phyloP scores from a whole-genome alignment of 2,329 filamentous ascomycete species.

The Pezizomycotina sp. region DNA sequence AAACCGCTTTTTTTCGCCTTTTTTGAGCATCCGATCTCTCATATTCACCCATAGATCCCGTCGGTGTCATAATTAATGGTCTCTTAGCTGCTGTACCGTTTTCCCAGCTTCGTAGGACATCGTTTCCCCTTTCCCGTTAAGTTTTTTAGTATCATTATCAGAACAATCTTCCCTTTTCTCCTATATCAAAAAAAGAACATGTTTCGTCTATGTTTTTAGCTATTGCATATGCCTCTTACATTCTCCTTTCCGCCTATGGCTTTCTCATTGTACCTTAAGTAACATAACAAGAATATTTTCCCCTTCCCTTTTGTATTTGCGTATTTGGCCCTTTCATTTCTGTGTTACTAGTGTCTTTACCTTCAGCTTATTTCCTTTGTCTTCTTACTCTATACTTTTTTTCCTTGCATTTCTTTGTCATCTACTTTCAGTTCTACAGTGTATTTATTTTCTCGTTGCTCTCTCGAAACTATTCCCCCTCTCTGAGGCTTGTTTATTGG shows the following conservation, averaged over 20 bases:
- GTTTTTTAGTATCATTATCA: no score
- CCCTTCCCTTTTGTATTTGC: slow-evolving; percentile 13
- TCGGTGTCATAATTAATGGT: slow-evolving; percentile 22
- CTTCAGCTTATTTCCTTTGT: slow-evolving; percentile 18
- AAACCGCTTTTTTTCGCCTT: not conserved
- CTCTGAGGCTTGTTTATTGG: no score
- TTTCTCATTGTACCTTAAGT: no score
- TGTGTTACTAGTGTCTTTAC: slow-evolving; percentile 7
- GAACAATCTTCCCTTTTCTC: no score
- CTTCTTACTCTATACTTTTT: slow-evolving; percentile 1
- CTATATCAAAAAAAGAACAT: no score
- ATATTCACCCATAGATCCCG: slow-evolving; percentile 10
- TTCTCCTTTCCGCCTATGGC: no score
- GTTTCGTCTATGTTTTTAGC: slow-evolving; percentile 12
- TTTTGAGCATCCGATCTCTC: slow-evolving; percentile 21
- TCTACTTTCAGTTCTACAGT: slow-evolving; percentile 19
- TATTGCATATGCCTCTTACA: slow-evolving; percentile 10
- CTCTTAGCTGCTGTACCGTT: no score
- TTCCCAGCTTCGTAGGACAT: no score
- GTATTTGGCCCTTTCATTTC: slow-evolving; percentile 11
- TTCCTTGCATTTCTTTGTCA: slow-evolving; percentile 4
- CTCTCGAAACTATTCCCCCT: no score
- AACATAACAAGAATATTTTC: no score
- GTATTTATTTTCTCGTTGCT: slow-evolving; percentile 21
- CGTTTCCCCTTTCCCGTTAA: no score